Evolutionary conservation across 1,284 basidiomycete species (phyloP).

Genomic region (Melampsora americana): DNA sequence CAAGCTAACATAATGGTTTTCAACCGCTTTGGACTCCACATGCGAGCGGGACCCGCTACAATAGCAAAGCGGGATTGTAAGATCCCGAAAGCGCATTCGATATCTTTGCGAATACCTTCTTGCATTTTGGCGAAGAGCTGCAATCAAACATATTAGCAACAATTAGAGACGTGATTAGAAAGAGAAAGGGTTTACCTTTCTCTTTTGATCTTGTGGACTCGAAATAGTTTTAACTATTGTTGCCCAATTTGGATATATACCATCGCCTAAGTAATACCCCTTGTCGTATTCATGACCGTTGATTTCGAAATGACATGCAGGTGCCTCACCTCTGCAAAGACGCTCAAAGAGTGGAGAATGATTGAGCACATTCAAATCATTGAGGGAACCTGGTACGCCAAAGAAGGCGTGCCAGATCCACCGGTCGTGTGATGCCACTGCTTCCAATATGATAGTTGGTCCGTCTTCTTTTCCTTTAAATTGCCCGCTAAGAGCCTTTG

Average conservation of each 20-base stretch:
- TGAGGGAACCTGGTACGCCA: too few relatives aligned
- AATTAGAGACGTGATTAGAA: not conserved
- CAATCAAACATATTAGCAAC: not conserved
- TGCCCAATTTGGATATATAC: conserved; percentile 5
- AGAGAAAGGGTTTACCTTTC: not conserved
- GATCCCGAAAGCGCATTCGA: not conserved
- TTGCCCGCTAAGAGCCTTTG: too few relatives aligned
- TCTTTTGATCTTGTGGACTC: not conserved
- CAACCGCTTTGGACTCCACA: not conserved
- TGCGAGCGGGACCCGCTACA: too few relatives aligned
- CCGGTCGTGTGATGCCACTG: too few relatives aligned
- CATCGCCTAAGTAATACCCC: conserved; percentile 14
- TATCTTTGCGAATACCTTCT: not conserved
- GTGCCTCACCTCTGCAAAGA: not conserved
- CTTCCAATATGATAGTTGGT: too few relatives aligned
- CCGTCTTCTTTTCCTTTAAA: too few relatives aligned
- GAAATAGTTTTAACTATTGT: not conserved
- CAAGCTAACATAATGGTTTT: not conserved
- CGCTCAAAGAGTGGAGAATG: not conserved
- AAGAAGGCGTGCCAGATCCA: too few relatives aligned
- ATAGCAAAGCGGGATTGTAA: not conserved
- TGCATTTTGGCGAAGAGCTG: not conserved
- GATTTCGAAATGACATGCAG: not conserved
- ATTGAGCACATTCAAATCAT: too few relatives aligned
- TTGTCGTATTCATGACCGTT: not conserved